These are phyloP conservation scores for Casuarina equisetifolia DNA, from an alignment of 306 rosid species.

Conservation along the genomic window DNA sequence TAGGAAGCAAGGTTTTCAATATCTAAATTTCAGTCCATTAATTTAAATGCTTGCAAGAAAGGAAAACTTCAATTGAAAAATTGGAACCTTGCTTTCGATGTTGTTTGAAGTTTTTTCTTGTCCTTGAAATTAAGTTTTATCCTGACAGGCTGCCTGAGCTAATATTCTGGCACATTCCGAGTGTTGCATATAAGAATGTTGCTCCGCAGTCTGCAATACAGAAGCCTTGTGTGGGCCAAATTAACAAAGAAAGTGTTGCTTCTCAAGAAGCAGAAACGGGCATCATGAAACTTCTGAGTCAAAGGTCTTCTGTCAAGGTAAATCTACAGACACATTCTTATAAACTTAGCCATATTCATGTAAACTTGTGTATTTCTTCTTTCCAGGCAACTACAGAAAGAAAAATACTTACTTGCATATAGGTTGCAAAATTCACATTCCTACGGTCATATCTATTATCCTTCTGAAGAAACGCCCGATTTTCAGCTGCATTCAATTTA, in stretches of 20 bases:
- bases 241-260: constrained; percentile 74
- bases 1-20: not conserved
- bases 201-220: constrained; percentile 54
- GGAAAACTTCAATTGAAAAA: not conserved
- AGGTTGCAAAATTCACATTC: not conserved
- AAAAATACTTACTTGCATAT: not conserved
- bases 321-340: not conserved
- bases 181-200: constrained; percentile 55
- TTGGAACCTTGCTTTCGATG: not conserved
- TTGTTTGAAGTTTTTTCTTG: not conserved
- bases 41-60: not conserved
- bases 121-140: constrained; percentile 21
- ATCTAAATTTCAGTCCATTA: not conserved
- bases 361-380: not conserved
- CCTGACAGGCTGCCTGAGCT: constrained; percentile 80
- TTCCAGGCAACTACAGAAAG: not conserved
- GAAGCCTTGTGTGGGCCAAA: constrained; percentile 81
- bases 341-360: not conserved
- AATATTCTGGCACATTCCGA: constrained; percentile 91
- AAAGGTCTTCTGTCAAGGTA: constrained; percentile 82
- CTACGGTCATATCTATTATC: not conserved
- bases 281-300: constrained; percentile 59
- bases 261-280: constrained; percentile 71
- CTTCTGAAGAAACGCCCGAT: not conserved
- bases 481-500: not conserved